Conservation (phyloP, 2,329 filamentous ascomycete genomes). For the Kalmusia sp. region DNA sequence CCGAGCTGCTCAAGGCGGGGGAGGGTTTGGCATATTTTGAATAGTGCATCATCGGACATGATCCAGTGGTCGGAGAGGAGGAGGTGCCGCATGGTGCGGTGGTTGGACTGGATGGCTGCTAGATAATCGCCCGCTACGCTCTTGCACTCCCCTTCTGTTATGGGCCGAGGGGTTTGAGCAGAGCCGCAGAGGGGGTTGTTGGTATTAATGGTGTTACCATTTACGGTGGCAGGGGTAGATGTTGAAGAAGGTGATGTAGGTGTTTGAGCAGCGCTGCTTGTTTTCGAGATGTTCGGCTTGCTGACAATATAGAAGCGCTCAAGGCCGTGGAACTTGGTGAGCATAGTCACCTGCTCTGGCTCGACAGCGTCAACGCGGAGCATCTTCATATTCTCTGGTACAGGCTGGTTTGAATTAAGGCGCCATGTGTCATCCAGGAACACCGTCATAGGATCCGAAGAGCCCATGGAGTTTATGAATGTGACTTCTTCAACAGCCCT, state of each 20-base stretch:
- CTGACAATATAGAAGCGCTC: conserved; percentile 63
- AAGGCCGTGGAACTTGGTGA: conserved; percentile 52
- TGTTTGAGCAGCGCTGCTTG: conserved; percentile 34
- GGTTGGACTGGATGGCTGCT: conserved; percentile 57
- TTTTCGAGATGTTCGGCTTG: conserved; percentile 29
- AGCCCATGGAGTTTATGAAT: conserved; percentile 60
- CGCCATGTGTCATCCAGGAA: conserved; percentile 66
- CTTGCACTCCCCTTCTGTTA: conserved; percentile 36
- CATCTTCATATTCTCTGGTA: conserved; percentile 53
- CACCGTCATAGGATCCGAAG: conserved; percentile 53
- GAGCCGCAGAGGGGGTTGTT: conserved; percentile 24
- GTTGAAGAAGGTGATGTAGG: conserved; percentile 35
- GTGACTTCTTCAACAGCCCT: conserved; percentile 56
- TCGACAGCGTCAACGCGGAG: conserved; percentile 59
- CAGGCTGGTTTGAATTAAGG: conserved; percentile 23
- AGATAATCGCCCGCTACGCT: conserved; percentile 56
- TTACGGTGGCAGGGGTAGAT: conserved; percentile 30
- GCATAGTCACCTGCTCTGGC: conserved; percentile 52
- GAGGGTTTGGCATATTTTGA: conserved; percentile 60
- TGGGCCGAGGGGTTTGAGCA: conserved; percentile 20
- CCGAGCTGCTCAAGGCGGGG: conserved; percentile 67
- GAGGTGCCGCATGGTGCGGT: conserved; percentile 62
- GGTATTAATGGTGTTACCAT: conserved; percentile 23
- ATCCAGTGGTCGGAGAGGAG: conserved; percentile 64
- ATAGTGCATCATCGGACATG: conserved; percentile 57